Evolutionary conservation across 352 stramenopile genomes (phyloP), one percentile per base, ranked within the genome.

Genomic region (Aphanomyces euteiches): DNA sequence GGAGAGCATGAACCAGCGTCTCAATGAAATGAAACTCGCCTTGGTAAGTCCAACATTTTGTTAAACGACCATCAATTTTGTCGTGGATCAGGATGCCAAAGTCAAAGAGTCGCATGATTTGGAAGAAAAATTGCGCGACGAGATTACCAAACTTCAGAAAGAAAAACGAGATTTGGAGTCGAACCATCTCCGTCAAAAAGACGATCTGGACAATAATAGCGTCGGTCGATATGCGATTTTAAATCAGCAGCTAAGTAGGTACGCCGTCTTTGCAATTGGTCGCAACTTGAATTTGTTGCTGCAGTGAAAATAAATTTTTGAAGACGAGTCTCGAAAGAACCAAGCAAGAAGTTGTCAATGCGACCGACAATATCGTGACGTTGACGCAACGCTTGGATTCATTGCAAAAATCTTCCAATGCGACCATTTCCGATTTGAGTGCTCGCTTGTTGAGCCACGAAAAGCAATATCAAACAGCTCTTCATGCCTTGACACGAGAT

Each of bases 111-210:
- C 47, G 0, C 79, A 88, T 38, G 83, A 90, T 1, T 50, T 77
- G 4, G 84, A 92, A 66, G 79, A 87, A 36, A 72, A 72, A 39
- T 72, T 72, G 34, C 79, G 82, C 10, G 80, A 88, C 6, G 84
- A 92, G n/a, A 28, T 82, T 28, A 66, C 74, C 5, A 70, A 74
- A 17, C 65, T 73, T 0, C 57, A 75, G 19, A 87, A 86, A 15
- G 84, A 90, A 21, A 89, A 88, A 57, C 76, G 83, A 17, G 84
- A 84, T 7, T 28, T 90, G 8, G 83, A 92, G 50, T 72, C 76
- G 12, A 69, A 80, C 38, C 74, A 83, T 8, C 28, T 77, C 36
- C 66, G 81, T 21, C 68, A 84, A 12, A 82, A 84, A 50, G 84
- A 89, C 50, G 82, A 89, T n/a, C 73, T 71, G 15, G 84, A 90